Percentiles rank a stretch among this genome's conserved stretches.
Evolutionary conservation across 768 basidiomycete genomes (phyloP).

Genomic region (Cystofilobasidium ferigula): DNA sequence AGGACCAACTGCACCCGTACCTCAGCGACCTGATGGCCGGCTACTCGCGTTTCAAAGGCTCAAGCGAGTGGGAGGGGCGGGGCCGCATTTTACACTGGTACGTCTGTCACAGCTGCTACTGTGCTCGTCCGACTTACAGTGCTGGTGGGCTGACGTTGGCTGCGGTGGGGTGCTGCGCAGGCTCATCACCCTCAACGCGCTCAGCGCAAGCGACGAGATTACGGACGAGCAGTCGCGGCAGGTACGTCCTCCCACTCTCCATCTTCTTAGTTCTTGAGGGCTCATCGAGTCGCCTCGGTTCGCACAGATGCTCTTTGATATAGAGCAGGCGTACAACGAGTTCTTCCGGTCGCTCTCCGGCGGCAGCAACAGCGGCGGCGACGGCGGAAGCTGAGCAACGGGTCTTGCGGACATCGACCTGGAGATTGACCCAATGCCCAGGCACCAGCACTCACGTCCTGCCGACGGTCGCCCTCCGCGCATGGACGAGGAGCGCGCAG

Average conservation of each 20-base stretch:
- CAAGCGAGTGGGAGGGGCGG: conserved; percentile 91
- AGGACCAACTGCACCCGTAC: conserved; percentile 90
- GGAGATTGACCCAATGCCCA: no score
- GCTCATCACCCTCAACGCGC: conserved; percentile 90
- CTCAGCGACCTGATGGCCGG: conserved; percentile 89
- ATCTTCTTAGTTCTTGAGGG: no score
- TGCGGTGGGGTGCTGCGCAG: conserved; percentile 44
- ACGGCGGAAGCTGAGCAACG: neutral
- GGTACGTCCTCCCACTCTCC: conserved; percentile 41
- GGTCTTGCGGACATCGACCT: no score
- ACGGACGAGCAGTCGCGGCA: conserved; percentile 90
- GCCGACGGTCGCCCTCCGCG: no score
- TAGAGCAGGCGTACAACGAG: conserved; percentile 89
- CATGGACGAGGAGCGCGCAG: no score
- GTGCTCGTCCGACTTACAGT: neutral
- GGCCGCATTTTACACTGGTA: conserved; percentile 88
- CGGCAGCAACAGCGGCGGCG: conserved; percentile 8
- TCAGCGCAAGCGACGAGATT: conserved; percentile 94
- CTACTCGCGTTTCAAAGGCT: conserved; percentile 86
- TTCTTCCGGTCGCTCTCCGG: conserved; percentile 50
- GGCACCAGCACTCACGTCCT: no score
- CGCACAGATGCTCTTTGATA: conserved; percentile 77
- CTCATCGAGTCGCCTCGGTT: neutral
- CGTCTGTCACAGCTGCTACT: conserved; percentile 30
- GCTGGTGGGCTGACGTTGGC: neutral